Conservation (phyloP, 768 basidiomycete genomes). For the Baorangia bicolor region DNA sequence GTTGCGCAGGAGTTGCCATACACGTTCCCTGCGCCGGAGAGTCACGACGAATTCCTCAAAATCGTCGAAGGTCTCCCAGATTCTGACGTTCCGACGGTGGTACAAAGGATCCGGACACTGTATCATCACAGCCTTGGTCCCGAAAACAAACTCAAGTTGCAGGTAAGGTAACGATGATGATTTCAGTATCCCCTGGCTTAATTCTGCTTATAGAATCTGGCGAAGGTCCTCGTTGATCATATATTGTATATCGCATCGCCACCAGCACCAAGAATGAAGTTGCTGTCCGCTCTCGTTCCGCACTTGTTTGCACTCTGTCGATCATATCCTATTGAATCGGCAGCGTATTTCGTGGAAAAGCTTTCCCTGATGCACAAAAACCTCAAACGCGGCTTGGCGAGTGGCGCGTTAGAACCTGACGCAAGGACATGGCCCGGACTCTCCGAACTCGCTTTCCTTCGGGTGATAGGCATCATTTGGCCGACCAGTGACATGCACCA, state of each 20-base stretch:
- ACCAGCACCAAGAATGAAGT: constrained; percentile 55
- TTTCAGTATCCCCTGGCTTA: neutral
- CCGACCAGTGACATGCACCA: constrained; percentile 94
- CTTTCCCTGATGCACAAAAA: constrained; percentile 93
- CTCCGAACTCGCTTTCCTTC: constrained; percentile 77
- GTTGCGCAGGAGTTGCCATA: constrained; percentile 74
- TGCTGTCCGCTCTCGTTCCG: constrained; percentile 66
- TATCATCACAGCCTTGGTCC: constrained; percentile 91
- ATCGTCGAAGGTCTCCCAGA: constrained; percentile 72
- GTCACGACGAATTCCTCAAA: constrained; percentile 87
- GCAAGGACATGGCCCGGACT: constrained; percentile 88
- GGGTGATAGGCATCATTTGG: constrained; percentile 82
- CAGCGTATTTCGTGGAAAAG: constrained; percentile 78
- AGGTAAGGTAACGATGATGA: constrained; percentile 50
- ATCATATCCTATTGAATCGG: constrained; percentile 77
- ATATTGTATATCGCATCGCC: constrained; percentile 71
- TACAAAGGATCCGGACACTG: constrained; percentile 87
- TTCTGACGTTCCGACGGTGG: constrained; percentile 70
- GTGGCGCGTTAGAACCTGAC: constrained; percentile 55
- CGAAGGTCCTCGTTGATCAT: constrained; percentile 83
- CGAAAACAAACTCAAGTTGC: constrained; percentile 90
- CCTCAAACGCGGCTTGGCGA: constrained; percentile 75
- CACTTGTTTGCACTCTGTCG: constrained; percentile 78
- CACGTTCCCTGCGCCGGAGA: constrained; percentile 86
- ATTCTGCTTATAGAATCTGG: constrained; percentile 52